phyloP scores from a whole-genome alignment of 169 alveolate genomes.

The Plasmodium fragile region DNA sequence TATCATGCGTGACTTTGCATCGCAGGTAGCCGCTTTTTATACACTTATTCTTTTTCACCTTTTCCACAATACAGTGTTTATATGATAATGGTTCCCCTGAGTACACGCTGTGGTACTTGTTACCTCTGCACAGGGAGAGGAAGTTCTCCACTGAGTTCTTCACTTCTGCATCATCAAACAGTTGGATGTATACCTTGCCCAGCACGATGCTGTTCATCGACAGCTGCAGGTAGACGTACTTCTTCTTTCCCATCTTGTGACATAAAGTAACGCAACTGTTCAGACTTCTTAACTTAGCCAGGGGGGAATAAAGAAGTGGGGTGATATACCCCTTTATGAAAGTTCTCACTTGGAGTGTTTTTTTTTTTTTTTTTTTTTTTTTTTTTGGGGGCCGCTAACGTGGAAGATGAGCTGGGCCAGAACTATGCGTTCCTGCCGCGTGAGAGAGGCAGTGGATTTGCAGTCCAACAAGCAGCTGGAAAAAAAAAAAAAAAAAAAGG shows the following conservation, averaged over 20 bases:
- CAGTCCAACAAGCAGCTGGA: not conserved
- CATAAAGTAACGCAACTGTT: too few species aligned
- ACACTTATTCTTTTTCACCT: conserved; percentile 45
- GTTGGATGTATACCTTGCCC: conserved; percentile 52
- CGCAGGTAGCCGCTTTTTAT: conserved; percentile 54
- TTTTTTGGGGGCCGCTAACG: not conserved
- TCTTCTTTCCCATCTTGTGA: conserved; percentile 30
- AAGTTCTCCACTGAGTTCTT: conserved; percentile 45
- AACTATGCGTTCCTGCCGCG: not conserved
- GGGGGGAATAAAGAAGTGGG: not conserved
- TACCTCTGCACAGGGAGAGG: conserved; percentile 42
- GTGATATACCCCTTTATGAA: not conserved
- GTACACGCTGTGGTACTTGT: conserved; percentile 42
- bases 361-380: too few species aligned
- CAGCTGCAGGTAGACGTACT: conserved; percentile 37
- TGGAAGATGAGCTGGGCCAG: not conserved
- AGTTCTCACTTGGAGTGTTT: not conserved
- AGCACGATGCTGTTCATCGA: conserved; percentile 25
- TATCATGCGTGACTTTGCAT: not conserved
- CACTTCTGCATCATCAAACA: conserved; percentile 38
- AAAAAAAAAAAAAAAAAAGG: too few species aligned
- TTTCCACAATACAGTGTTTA: conserved; percentile 38
- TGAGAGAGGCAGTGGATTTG: not conserved
- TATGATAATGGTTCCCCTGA: conserved; percentile 27
- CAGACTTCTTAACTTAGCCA: not conserved